Conservation (phyloP, 2,329 filamentous ascomycete species). For the Davidsoniella eucalypti region DNA sequence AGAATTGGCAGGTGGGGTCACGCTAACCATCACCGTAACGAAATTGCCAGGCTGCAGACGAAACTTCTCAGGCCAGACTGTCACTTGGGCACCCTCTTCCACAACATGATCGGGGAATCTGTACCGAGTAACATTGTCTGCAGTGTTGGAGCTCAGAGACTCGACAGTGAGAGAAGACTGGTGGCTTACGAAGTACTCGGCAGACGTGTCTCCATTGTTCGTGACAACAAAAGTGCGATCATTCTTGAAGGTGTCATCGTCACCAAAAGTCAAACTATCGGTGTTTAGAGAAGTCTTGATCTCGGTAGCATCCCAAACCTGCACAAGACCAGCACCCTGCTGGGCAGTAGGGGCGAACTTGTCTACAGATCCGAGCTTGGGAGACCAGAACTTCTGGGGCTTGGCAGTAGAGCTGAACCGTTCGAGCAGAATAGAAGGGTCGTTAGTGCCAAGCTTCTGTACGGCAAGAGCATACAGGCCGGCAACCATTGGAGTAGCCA, state of each 20-base stretch:
- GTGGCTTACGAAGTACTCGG: background rate
- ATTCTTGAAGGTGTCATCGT: background rate
- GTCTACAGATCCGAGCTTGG: constrained; percentile 15
- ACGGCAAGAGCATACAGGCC: constrained; percentile 16
- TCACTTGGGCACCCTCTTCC: background rate
- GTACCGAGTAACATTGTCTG: background rate
- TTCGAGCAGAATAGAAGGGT: constrained; percentile 27
- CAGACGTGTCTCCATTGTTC: background rate
- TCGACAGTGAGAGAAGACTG: background rate
- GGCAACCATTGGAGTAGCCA: constrained; percentile 14
- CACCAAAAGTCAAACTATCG: background rate
- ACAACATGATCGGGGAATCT: background rate
- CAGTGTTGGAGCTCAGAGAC: background rate
- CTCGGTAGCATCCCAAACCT: constrained; percentile 14
- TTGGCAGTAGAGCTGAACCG: constrained; percentile 26
- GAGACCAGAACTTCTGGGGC: constrained; percentile 23
- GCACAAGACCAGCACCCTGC: constrained; percentile 27
- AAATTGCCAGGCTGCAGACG: background rate
- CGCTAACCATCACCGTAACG: background rate
- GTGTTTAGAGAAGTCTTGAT: background rate
- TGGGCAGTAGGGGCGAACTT: constrained; percentile 31
- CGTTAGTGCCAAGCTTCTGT: constrained; percentile 26
- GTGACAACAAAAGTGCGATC: background rate
- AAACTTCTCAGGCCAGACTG: background rate
- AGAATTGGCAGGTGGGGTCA: background rate